These are phyloP conservation scores for Diutina catenulata DNA, from an alignment of 1,139 yeast genomes.

Conservation along the genomic window DNA sequence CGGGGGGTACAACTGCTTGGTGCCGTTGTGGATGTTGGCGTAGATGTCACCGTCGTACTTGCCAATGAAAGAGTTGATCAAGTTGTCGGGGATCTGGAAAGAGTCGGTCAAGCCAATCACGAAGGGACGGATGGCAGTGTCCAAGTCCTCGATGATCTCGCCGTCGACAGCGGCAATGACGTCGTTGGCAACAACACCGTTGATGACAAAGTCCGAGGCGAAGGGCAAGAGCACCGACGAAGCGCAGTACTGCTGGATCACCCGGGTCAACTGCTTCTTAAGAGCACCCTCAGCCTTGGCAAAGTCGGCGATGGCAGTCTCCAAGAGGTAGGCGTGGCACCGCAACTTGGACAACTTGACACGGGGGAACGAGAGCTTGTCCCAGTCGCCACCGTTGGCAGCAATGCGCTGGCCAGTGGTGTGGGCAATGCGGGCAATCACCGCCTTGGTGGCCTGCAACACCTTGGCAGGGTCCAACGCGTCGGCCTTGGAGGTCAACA, in stretches of 20 bases:
- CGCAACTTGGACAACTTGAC: constrained; percentile 11
- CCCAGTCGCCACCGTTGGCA: constrained; percentile 9
- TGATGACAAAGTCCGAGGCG: constrained; percentile 9
- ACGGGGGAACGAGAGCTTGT: constrained; percentile 10
- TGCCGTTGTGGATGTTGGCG: constrained; percentile 10
- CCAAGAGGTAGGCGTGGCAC: constrained; percentile 11
- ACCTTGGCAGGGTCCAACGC: constrained; percentile 9
- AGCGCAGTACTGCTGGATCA: constrained; percentile 9
- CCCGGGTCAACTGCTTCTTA: constrained; percentile 8
- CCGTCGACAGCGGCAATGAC: constrained; percentile 7
- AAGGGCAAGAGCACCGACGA: constrained; percentile 9
- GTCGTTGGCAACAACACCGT: constrained; percentile 8
- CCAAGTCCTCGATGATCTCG: constrained; percentile 8
- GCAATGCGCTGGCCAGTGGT: constrained; percentile 7
- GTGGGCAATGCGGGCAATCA: constrained; percentile 10
- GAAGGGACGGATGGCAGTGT: constrained; percentile 9
- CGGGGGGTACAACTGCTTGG: constrained; percentile 10
- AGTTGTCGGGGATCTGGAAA: constrained; percentile 11
- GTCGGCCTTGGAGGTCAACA: background rate
- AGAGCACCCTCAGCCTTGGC: constrained; percentile 7
- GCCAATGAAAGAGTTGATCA: constrained; percentile 11
- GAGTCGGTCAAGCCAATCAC: constrained; percentile 11
- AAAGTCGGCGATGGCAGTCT: constrained; percentile 8
- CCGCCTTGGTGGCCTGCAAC: constrained; percentile 10
- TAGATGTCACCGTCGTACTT: constrained; percentile 11